Base-by-base conservation (phyloP, 441 rosid genomes). In the Bruguiera hainesii region DNA sequence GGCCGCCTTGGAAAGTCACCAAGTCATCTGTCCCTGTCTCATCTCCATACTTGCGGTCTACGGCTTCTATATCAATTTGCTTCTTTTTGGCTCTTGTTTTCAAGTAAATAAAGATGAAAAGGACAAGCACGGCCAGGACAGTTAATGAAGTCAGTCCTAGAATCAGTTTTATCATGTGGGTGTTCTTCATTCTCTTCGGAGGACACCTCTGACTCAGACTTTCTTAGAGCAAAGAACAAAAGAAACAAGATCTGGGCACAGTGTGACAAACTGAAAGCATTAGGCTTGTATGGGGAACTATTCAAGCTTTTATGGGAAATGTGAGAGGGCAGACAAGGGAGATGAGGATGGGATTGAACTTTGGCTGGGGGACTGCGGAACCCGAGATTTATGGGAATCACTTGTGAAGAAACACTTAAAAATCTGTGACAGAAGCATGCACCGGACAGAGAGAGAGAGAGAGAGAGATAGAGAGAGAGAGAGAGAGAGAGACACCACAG, bases 1-100 rank as follows among this genome's bases (percentile, higher is more conserved):
- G 81, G 0, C 96, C 96, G 15, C 92, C 91, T 25, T 53, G 80
- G 66, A 94, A 94, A 16, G 79, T 80, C 33, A 82, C 66, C 63
- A 91, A 81, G n/a, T 84, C 92, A 81, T 88, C 93, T 35, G 66
- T 30, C 50, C 73, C 76, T 1, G 61, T 20, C 69, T 71, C 84
- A 5, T 19, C 79, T 19, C 63, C 81, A 61, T 55, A 61, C 57
- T 61, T 68, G 48, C 66, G 42, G 65, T 79, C 79, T 5, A 56
- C 53, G 68, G 69, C 77, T 65, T 88, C 92, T 67, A 74, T 6
- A 80, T 80, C 89, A 56, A 25, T 25, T 2, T 63, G 62, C 23
- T 53, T 53, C 57, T 56, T 55, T 46, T 53, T 68, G 3, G 67
- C 42, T 11, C 67, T 61, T 31, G 75, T 69, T 66, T 55, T 86